phyloP scores from a whole-genome alignment of 768 basidiomycete species.

The Podaxis mareebaensis region DNA sequence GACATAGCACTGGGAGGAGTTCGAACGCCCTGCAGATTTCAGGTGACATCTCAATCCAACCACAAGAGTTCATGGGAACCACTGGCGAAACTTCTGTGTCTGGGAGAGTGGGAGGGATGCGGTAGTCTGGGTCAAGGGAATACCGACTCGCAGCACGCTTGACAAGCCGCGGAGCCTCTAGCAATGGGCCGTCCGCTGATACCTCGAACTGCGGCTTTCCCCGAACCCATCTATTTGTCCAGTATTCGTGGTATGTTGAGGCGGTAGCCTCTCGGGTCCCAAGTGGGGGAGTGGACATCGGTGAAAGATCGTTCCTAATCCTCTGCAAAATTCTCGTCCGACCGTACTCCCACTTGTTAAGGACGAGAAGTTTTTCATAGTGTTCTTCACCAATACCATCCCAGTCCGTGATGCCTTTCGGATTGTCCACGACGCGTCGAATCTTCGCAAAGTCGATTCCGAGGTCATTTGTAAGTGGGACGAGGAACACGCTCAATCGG shows the following conservation, averaged over 20 bases:
- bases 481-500: conserved; percentile 61
- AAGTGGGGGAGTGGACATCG: conserved; percentile 53
- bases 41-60: conserved; percentile 54
- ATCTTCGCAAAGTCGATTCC: conserved; percentile 63
- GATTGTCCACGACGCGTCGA: conserved; percentile 45
- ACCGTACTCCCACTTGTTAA: conserved; percentile 56
- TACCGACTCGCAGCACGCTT: conserved; percentile 45
- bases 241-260: conserved; percentile 62
- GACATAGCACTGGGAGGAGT: conserved; percentile 66
- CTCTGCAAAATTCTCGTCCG: conserved; percentile 55
- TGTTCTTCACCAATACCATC: conserved; percentile 46
- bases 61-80: conserved; percentile 48
- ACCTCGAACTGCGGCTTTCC: conserved; percentile 44
- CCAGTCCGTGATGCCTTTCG: conserved; percentile 59
- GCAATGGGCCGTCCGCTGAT: conserved; percentile 57
- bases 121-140: conserved; percentile 21
- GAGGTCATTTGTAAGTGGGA: conserved; percentile 54
- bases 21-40: conserved; percentile 52
- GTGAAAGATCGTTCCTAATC: conserved; percentile 67
- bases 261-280: conserved; percentile 50
- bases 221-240: conserved; percentile 52
- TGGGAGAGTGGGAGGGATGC: conserved; percentile 5
- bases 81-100: conserved; percentile 15
- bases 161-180: conserved; percentile 52
- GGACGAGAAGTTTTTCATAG: conserved; percentile 51